Conservation (phyloP, 345 rosid genomes). For the Rubroshorea leprosula region DNA sequence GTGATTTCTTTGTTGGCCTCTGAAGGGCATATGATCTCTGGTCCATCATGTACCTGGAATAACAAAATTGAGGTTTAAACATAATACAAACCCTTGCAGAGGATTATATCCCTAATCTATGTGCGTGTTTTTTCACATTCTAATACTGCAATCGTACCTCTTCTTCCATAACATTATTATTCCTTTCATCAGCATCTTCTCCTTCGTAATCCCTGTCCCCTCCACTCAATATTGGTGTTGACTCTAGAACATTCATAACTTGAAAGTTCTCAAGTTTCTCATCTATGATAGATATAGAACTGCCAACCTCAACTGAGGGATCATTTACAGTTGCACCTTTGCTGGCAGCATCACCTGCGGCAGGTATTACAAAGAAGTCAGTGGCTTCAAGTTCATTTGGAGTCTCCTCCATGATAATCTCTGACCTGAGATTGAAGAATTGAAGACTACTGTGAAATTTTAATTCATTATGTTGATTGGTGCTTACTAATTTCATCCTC, state of each 20-base stretch:
- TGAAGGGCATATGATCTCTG: not conserved
- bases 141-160: not conserved
- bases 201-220: too few species aligned
- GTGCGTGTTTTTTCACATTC: not conserved
- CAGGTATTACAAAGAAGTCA: too few species aligned
- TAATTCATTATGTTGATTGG: not conserved
- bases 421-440: too few species aligned
- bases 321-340: too few species aligned
- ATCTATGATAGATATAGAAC: too few species aligned
- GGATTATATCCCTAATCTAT: not conserved
- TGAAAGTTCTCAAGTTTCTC: too few species aligned
- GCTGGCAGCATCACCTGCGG: too few species aligned
- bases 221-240: not conserved
- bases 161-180: not conserved
- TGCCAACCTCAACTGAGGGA: too few species aligned
- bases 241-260: not conserved
- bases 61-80: not conserved
- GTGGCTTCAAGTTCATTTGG: not conserved
- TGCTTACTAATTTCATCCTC: conserved; percentile 13
- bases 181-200: too few species aligned
- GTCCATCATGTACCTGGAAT: not conserved
- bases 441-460: too few species aligned
- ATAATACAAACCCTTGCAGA: not conserved
- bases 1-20: not conserved
- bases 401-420: not conserved